These are phyloP conservation scores for Platanthera guangdongensis DNA, from an alignment of 106 monocot species.

Conservation along the genomic window DNA sequence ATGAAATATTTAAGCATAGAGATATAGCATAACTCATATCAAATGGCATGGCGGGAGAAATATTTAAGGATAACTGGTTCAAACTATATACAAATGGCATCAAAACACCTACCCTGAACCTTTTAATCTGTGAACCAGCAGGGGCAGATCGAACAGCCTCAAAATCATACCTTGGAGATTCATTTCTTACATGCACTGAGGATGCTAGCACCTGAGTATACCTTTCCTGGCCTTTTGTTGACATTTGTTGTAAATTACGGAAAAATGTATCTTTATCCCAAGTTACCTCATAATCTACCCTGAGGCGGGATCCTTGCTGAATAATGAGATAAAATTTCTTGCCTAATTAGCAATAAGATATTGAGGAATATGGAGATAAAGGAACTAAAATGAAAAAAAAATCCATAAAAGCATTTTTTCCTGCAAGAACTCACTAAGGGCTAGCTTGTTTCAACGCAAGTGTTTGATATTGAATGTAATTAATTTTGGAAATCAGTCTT, in stretches of 20 bases:
- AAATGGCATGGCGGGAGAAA: too few relatives aligned
- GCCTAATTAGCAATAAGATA: neutral
- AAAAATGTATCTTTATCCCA: slow-evolving; percentile 76
- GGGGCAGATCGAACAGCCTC: slow-evolving; percentile 11
- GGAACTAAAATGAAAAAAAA: neutral
- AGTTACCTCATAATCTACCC: slow-evolving; percentile 75
- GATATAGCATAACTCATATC: too few relatives aligned
- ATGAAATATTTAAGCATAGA: too few relatives aligned
- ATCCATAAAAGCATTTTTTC: too few relatives aligned
- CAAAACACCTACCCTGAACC: slow-evolving; percentile 54
- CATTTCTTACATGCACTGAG: slow-evolving; percentile 18
- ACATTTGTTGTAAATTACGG: slow-evolving; percentile 26
- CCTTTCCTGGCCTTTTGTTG: slow-evolving; percentile 31
- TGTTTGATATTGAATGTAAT: too few relatives aligned
- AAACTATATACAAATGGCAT: neutral
- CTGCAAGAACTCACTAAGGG: too few relatives aligned
- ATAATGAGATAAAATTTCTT: slow-evolving; percentile 1
- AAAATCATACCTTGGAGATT: slow-evolving; percentile 27
- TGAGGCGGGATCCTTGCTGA: slow-evolving; percentile 90
- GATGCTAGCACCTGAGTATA: neutral
- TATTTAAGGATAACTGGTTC: too few relatives aligned
- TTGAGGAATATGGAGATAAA: neutral
- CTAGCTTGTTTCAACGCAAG: too few relatives aligned
- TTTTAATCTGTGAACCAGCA: slow-evolving; percentile 23
- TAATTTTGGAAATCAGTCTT: too few relatives aligned